Evolutionary conservation across 352 stramenopile species (phyloP).

Genomic region (Sclerospora graminicola): DNA sequence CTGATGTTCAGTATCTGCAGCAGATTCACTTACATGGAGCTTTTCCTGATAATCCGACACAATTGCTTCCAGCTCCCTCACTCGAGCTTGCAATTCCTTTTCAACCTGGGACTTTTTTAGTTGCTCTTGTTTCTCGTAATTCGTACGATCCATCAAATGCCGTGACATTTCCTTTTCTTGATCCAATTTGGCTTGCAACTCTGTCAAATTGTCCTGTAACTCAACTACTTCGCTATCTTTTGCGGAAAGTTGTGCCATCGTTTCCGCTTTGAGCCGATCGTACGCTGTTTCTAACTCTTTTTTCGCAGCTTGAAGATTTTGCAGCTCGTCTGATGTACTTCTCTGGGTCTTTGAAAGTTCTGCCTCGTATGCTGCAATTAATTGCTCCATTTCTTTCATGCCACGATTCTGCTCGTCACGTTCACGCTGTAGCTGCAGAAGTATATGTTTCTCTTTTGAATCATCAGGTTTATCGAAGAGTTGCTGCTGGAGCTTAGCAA

Average conservation of each 20-base stretch:
- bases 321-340: slow-evolving; percentile 8
- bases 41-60: slow-evolving; percentile 26
- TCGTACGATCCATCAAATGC: slow-evolving; percentile 33
- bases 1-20: slow-evolving; percentile 22
- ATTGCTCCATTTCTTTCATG: slow-evolving; percentile 29
- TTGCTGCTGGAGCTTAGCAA: slow-evolving; percentile 15
- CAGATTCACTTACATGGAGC: slow-evolving; percentile 25
- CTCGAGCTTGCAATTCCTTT: slow-evolving; percentile 10
- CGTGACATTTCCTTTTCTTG: slow-evolving; percentile 38
- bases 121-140: slow-evolving; percentile 19
- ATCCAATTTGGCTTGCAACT: slow-evolving; percentile 53
- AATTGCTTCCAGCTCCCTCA: slow-evolving; percentile 19
- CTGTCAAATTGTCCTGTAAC: slow-evolving; percentile 39
- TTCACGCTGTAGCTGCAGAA: slow-evolving; percentile 32
- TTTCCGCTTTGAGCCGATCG: slow-evolving; percentile 31
- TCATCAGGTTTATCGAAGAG: slow-evolving; percentile 15
- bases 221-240: slow-evolving; percentile 23
- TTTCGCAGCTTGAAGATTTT: slow-evolving; percentile 14
- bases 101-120: slow-evolving; percentile 10
- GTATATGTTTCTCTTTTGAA: slow-evolving; percentile 24
- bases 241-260: slow-evolving; percentile 15
- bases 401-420: slow-evolving; percentile 35
- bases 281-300: slow-evolving; percentile 24
- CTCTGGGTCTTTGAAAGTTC: slow-evolving; percentile 13
- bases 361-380: slow-evolving; percentile 22